Evolutionary conservation across 495 filamentous ascomycete species (phyloP).

Genomic region (Tuber microsphaerosporum): DNA sequence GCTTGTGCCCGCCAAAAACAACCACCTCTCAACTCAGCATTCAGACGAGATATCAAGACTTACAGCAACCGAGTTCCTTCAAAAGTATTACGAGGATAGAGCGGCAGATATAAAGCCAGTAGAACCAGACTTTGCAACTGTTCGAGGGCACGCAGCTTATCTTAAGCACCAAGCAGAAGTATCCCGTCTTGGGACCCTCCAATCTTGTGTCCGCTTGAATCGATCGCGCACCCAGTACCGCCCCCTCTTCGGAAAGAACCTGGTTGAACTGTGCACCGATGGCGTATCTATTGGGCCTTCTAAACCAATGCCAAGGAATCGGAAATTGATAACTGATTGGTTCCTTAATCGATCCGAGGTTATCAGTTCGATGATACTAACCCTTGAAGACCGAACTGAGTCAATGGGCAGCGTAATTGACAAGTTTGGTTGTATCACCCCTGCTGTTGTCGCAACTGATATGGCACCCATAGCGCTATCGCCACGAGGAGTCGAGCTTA

Average conservation of each 20-base stretch:
- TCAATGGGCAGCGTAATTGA: conserved; percentile 67
- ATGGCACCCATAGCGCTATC: conserved; percentile 61
- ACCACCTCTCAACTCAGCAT: conserved; percentile 56
- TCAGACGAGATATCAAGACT: conserved; percentile 57
- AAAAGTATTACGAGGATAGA: conserved; percentile 26
- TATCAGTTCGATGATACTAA: conserved; percentile 66
- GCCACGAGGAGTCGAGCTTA: conserved; percentile 52
- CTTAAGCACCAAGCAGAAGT: conserved; percentile 65
- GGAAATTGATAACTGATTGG: conserved; percentile 59
- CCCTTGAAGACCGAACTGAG: conserved; percentile 62
- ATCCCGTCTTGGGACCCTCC: conserved; percentile 68
- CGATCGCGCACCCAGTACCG: conserved; percentile 69
- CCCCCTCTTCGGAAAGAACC: conserved; percentile 69
- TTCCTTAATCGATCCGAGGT: conserved; percentile 61
- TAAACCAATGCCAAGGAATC: conserved; percentile 51
- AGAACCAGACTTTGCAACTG: conserved; percentile 53
- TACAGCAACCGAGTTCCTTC: conserved; percentile 53
- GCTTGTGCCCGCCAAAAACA: conserved; percentile 65
- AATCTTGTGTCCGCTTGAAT: conserved; percentile 72
- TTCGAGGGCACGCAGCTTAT: conserved; percentile 62
- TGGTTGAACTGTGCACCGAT: conserved; percentile 64
- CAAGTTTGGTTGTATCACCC: conserved; percentile 85
- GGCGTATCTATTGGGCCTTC: conserved; percentile 52
- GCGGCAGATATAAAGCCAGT: conserved; percentile 46
- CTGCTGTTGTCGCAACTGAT: conserved; percentile 73